Evolutionary conservation across 768 basidiomycete species (phyloP), one percentile per base, ranked within the genome.

Genomic region (Auriscalpium microsporum): DNA sequence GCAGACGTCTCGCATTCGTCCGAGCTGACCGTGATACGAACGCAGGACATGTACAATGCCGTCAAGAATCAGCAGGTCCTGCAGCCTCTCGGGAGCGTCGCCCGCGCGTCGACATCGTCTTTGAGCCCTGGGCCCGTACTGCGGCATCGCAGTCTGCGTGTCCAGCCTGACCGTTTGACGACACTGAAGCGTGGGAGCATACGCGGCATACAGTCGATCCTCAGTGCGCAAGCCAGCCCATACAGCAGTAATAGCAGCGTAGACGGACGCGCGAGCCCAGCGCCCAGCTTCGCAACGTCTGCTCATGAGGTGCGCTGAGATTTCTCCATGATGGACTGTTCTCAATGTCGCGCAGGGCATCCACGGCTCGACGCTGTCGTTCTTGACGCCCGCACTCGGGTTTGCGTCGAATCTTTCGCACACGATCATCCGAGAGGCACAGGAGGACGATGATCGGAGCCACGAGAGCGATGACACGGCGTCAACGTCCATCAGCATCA

Each of bases 331-430:
- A 28, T 33, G 34, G 37, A 10, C 38, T 50, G 47, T 50, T 45
- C 46, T 57, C 2, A 51, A 58, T 51, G 53, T 52, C 34, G 56
- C 50, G 8, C 58, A 85, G 81, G 82, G 75, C 21, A 57, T 81
- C 61, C 81, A 86, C 58, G 80, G 75, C 52, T 83, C 84, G 23
- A 79, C 81, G 64, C 77, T 81, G 10, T 79, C 83, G 11, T 87
- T 89, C 71, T 77, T 90, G 50, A 80, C 86, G 2, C 89, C 93
- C 0, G 83, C 93, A 0, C 78, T 98, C n/a, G 96, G 96, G 4
- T 98, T 99, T 66, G 96, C 94, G 4, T 93, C 90, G 50, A 97
- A 95, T 63, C 77, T 99, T 35, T 91, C 93, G 2, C 89, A 96
- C 66, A 93, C 94, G 4, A 98, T 98, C 67, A 99, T 99, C 64